Evolutionary conservation across 2,329 filamentous ascomycete genomes (phyloP).

Genomic region (Trichophyton rubrum): DNA sequence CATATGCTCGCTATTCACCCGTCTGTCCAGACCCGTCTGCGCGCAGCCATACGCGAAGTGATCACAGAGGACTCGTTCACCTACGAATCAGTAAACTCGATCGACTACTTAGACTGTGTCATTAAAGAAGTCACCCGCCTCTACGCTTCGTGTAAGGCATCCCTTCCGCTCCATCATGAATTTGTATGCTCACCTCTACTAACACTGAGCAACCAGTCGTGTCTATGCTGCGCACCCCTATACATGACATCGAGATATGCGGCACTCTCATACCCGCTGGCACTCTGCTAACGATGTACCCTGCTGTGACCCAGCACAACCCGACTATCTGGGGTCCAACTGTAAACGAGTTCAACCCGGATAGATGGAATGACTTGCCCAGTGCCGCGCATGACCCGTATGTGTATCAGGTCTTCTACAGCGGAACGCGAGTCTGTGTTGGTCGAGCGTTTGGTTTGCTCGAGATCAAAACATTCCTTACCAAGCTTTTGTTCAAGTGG

Average conservation of each 20-base stretch:
- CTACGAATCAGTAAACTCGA: background rate
- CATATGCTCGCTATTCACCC: constrained; percentile 3
- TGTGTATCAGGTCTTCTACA: constrained; percentile 5
- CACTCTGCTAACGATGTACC: constrained; percentile 1
- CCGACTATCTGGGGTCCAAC: background rate
- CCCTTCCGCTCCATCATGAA: background rate
- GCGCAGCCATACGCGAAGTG: background rate
- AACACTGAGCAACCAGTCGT: background rate
- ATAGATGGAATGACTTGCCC: constrained; percentile 3
- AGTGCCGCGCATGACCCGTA: constrained; percentile 1
- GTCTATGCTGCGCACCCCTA: background rate
- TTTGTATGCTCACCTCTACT: background rate
- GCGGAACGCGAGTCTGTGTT: background rate
- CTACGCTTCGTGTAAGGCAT: background rate
- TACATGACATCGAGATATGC: constrained; percentile 1
- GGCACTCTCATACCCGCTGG: constrained; percentile 1
- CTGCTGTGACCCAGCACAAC: constrained; percentile 1
- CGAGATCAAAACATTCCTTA: constrained; percentile 4
- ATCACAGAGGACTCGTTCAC: background rate
- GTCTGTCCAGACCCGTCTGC: background rate
- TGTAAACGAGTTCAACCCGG: constrained; percentile 2
- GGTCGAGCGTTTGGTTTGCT: constrained; percentile 5
- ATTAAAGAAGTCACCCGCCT: constrained; percentile 5
- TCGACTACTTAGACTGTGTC: constrained; percentile 4
- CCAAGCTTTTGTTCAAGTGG: constrained; percentile 1